phyloP scores from a whole-genome alignment of 805 yeast genomes.

The Monosporozyma servazzii region DNA sequence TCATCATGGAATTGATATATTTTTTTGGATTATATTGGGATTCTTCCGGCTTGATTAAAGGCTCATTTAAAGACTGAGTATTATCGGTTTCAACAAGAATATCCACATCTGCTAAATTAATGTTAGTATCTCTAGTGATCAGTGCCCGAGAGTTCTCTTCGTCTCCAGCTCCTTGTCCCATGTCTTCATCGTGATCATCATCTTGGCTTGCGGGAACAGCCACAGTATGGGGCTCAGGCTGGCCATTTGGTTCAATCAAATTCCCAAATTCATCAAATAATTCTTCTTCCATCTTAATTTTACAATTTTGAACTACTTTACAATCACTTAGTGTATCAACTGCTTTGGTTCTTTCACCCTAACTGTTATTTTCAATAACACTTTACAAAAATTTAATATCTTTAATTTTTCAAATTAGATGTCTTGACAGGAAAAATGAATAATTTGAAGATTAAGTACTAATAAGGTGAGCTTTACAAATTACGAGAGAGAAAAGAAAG shows the following conservation, averaged over 20 bases:
- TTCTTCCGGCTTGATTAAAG: slow-evolving; percentile 50
- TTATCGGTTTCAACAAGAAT: slow-evolving; percentile 49
- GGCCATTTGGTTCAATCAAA: slow-evolving; percentile 10
- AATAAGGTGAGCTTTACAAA: background rate
- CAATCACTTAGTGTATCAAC: background rate
- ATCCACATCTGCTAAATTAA: slow-evolving; percentile 42
- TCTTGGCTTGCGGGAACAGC: background rate
- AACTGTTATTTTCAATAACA: background rate
- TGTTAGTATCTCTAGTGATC: background rate
- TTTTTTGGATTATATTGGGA: slow-evolving; percentile 9
- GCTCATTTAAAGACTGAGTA: slow-evolving; percentile 45
- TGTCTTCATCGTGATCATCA: background rate
- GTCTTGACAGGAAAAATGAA: background rate
- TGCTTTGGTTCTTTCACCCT: background rate
- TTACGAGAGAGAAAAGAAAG: background rate
- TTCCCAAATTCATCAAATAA: slow-evolving; percentile 60
- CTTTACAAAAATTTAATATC: background rate
- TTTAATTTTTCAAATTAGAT: background rate
- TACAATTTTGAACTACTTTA: background rate
- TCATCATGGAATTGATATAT: slow-evolving; percentile 7
- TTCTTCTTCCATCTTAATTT: slow-evolving; percentile 51
- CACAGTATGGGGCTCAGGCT: background rate
- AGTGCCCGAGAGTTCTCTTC: slow-evolving; percentile 1
- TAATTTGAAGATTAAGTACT: background rate
- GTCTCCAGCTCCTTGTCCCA: slow-evolving; percentile 6